phyloP scores from a whole-genome alignment of 108 stramenopile species.

The Cyclotella choctawhatcheeana region DNA sequence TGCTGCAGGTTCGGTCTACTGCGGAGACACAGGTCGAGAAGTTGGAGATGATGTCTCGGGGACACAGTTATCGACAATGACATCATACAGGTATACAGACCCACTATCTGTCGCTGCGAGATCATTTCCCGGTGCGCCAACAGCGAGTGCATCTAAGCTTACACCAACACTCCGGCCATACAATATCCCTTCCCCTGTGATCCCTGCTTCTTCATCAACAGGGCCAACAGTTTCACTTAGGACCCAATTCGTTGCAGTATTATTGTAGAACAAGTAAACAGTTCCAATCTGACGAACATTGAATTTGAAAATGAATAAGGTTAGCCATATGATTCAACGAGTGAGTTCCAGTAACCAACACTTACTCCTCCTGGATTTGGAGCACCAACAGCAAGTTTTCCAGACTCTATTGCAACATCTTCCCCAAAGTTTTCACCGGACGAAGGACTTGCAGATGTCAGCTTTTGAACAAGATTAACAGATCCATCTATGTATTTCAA shows the following conservation, averaged over 20 bases:
- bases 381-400: constrained; percentile 18
- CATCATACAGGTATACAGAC: constrained; percentile 15
- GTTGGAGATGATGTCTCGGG: neutral
- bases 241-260: constrained; percentile 2
- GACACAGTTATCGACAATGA: constrained; percentile 1
- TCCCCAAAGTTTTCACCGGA: constrained; percentile 9
- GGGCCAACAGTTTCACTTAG: constrained; percentile 8
- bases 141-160: constrained; percentile 3
- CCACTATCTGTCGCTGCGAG: constrained; percentile 14
- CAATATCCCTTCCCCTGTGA: constrained; percentile 4
- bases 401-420: constrained; percentile 15
- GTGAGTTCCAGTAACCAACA: neutral
- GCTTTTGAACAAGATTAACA: constrained; percentile 12
- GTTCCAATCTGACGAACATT: neutral
- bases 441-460: constrained; percentile 1
- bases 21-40: too few relatives aligned
- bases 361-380: constrained; percentile 5
- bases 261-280: constrained; percentile 12
- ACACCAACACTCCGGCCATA: constrained; percentile 10
- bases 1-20: too few relatives aligned
- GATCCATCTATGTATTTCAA: neutral
- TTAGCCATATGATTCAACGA: neutral
- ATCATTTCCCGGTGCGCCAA: constrained; percentile 19
- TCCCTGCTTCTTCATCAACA: constrained; percentile 3
- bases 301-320: neutral